Evolutionary conservation across 805 yeast species (phyloP).

Genomic region (Zygotorulaspora chibaensis): DNA sequence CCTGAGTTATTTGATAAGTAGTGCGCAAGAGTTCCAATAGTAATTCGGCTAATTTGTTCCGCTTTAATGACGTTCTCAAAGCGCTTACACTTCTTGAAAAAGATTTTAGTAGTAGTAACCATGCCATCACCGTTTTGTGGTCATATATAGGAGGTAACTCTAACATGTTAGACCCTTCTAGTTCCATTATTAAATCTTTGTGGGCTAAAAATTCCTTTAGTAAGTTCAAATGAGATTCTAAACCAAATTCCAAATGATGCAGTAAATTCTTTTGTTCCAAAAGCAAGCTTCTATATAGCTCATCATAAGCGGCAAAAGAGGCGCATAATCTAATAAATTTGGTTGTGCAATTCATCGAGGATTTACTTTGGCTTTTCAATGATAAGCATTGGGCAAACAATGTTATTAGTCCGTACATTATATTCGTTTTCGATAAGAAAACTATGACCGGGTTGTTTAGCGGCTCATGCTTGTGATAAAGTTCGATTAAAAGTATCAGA

Average conservation of each 20-base stretch:
- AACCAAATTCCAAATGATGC: constrained; percentile 20
- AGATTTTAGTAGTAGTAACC: constrained; percentile 32
- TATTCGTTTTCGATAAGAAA: constrained; percentile 23
- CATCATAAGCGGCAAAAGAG: constrained; percentile 28
- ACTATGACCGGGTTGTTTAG: constrained; percentile 26
- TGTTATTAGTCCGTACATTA: constrained; percentile 23
- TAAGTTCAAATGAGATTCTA: constrained; percentile 22
- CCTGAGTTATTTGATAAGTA: constrained; percentile 16
- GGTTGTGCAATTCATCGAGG: constrained; percentile 17
- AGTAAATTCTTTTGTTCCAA: constrained; percentile 22
- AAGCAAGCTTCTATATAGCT: constrained; percentile 23
- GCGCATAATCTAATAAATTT: constrained; percentile 30
- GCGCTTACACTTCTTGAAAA: constrained; percentile 34
- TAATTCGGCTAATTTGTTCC: constrained; percentile 26
- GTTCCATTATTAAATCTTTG: constrained; percentile 11
- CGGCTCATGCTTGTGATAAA: constrained; percentile 24
- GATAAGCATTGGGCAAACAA: constrained; percentile 24
- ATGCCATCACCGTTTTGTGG: constrained; percentile 22
- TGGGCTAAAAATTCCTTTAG: constrained; percentile 21
- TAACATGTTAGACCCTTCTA: neutral
- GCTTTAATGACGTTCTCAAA: constrained; percentile 27
- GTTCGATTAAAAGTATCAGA: constrained; percentile 19
- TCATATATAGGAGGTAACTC: constrained; percentile 26
- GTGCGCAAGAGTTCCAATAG: constrained; percentile 18
- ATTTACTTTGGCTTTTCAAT: constrained; percentile 14